Percentiles rank a stretch among this genome's conserved stretches.
These are phyloP conservation scores for Botrytis medusae DNA, from an alignment of 2,329 filamentous ascomycete species.

Conservation along the genomic window DNA sequence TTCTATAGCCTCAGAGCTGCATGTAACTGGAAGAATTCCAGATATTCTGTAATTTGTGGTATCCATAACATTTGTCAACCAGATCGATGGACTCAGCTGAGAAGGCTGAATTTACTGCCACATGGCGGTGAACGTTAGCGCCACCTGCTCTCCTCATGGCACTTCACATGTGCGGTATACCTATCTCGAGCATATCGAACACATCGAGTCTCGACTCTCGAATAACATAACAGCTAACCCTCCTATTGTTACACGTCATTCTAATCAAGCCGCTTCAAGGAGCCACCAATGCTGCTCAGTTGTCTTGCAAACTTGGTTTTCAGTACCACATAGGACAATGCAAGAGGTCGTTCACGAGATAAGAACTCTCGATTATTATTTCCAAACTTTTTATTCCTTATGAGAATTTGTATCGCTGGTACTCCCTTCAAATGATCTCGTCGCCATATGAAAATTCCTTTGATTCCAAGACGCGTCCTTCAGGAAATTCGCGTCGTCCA, in stretches of 20 bases:
- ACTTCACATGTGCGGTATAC: neutral
- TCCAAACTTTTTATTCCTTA: neutral
- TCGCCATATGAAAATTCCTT: neutral
- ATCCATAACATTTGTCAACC: neutral
- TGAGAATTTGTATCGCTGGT: neutral
- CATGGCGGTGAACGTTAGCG: neutral
- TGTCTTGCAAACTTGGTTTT: neutral
- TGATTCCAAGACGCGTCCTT: neutral
- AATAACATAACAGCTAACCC: neutral
- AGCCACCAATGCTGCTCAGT: neutral
- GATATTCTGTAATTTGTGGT: no score
- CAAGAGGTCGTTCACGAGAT: neutral
- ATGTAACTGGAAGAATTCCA: neutral
- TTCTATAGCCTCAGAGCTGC: neutral
- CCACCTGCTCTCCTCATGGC: neutral
- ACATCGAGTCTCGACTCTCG: neutral
- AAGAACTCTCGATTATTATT: neutral
- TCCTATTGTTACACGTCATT: neutral
- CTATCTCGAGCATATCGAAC: neutral
- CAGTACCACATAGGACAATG: neutral
- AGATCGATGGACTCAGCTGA: neutral
- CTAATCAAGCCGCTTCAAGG: neutral
- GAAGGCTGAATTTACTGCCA: neutral
- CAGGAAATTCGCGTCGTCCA: neutral
- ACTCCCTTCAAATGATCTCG: neutral